Evolutionary conservation across 139 green algal genomes (phyloP), one percentile per base, ranked within the genome.

Genomic region (Tetraselmis chui): DNA sequence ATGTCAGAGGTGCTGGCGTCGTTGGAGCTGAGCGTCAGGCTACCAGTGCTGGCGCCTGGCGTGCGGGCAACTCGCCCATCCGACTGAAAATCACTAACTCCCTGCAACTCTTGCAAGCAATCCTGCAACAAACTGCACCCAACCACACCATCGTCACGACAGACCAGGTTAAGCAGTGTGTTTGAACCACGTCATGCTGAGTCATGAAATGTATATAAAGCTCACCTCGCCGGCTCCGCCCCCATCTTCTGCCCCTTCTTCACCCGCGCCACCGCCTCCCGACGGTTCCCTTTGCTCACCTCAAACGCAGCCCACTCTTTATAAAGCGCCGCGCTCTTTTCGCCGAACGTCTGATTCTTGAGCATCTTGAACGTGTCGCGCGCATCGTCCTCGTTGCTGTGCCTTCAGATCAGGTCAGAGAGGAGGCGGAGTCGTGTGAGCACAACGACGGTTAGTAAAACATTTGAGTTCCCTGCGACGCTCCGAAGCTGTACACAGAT

Each of bases 321-420:
- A 81, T 93, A 97, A 32, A 97, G 85, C 0, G 81, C 59, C 0
- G 90, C 91, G 59, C 76, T 89, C 22, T 29, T 80, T 31, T 85
- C 82, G 1, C 90, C 92, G 45, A 97, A 89, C 24, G 88, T 84
- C 82, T 94, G 89, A 79, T 91, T 92, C 75, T 93, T 94, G 22
- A 98, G 89, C 28, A 87, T 93, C 85, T 98, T 96, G 84, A 97
- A 94, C 0, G 92, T 93, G 81, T 97, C 94, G 1, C 93, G 84
- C 0, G 91, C 94, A 45, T 98, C 95, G 76, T 97, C 94, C 30
- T 90, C 82, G 59, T 89, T 91, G 18, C 32, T 77, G 30, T 75
- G 58, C 84, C 87, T 91, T 84, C 32, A 29, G n/a, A n/a, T n/a
- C n/a, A n/a, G n/a, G n/a, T n/a, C n/a, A n/a, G n/a, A n/a, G n/a